Base-by-base conservation (phyloP, 1,284 basidiomycete genomes). In the Heterobasidion parviporum region DNA sequence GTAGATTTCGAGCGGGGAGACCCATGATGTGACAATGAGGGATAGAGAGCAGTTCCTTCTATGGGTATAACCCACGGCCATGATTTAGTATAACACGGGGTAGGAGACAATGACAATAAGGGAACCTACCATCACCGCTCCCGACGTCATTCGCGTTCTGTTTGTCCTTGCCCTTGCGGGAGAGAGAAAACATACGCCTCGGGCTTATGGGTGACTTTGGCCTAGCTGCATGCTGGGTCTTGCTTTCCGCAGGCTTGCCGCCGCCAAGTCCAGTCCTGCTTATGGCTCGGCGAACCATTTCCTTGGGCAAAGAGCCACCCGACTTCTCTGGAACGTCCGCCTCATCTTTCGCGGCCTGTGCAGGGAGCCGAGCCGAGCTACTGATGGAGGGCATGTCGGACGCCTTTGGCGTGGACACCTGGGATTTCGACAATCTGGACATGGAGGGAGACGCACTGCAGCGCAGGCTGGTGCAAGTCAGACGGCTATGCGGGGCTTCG, bases 261-360 rank as follows among this genome's bases (percentile, higher is more conserved):
- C 76, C 76, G 57, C 80, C 79, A 43, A 89, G 72, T 58, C 78
- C 78, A 2, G 79, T 79, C 67, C 71, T 80, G 61, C 79, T 79
- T 53, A 82, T 78, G 53, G 77, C 70, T 55, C 76, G 79, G 63
- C 73, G 78, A 53, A 73, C 73, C 6, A 63, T 53, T 18, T 50
- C 32, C 26, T 44, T 55, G 35, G 56, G 60, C 45, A 53, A 59
- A 34, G 44, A 50, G 48, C 38, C 50, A 16, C n/a, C 45, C n/a
- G 45, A 47, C 36, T 46, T 54, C 18, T 57, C 54, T 43, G 16
- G 46, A 41, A n/a, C 43, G 20, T 52, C 47, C 41, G 34, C 34
- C 7, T 18, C 16, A 16, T 51, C 50, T 15, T 35, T 26, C 10
- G 33, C 34, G n/a, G 33, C 20, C 18, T 20, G 15, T 18, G 9